These are phyloP conservation scores for Earliella scabrosa DNA, from an alignment of 1,284 basidiomycete genomes.

Conservation along the genomic window DNA sequence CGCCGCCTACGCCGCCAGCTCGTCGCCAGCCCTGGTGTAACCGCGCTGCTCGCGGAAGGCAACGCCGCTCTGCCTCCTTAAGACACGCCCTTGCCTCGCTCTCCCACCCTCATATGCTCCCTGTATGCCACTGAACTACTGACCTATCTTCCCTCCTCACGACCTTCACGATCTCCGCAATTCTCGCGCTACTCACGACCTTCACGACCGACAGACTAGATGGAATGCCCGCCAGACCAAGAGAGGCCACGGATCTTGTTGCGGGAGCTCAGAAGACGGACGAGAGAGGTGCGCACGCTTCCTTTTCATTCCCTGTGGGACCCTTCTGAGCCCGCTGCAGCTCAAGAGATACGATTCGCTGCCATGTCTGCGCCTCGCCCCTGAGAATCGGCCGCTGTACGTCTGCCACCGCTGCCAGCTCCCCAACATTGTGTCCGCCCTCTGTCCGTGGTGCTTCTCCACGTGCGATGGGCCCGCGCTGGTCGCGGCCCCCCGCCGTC, in stretches of 20 bases:
- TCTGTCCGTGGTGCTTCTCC: constrained; percentile 64
- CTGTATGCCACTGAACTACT: constrained; percentile 11
- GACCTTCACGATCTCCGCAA: constrained; percentile 11
- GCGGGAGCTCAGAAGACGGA: constrained; percentile 29
- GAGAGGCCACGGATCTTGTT: constrained; percentile 22
- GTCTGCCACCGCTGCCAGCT: constrained; percentile 55
- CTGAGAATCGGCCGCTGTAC: constrained; percentile 50
- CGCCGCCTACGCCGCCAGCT: too few species aligned
- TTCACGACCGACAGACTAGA: constrained; percentile 3
- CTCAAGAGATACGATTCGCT: constrained; percentile 45
- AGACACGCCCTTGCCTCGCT: constrained; percentile 5
- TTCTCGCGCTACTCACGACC: constrained; percentile 2
- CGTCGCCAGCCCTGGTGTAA: too few species aligned
- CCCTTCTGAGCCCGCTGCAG: constrained; percentile 20
- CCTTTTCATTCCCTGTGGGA: constrained; percentile 3
- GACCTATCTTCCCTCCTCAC: constrained; percentile 9
- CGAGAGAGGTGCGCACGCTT: constrained; percentile 21
- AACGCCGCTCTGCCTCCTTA: background rate
- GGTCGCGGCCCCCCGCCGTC: constrained; percentile 41
- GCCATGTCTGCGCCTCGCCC: constrained; percentile 51
- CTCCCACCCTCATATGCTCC: constrained; percentile 1
- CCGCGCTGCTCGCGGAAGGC: constrained; percentile 9
- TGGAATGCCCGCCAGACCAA: background rate
- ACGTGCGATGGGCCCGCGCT: constrained; percentile 44
- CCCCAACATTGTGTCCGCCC: constrained; percentile 50